phyloP scores from a whole-genome alignment of 2,329 filamentous ascomycete genomes.

The Rugonectria rugulosa region DNA sequence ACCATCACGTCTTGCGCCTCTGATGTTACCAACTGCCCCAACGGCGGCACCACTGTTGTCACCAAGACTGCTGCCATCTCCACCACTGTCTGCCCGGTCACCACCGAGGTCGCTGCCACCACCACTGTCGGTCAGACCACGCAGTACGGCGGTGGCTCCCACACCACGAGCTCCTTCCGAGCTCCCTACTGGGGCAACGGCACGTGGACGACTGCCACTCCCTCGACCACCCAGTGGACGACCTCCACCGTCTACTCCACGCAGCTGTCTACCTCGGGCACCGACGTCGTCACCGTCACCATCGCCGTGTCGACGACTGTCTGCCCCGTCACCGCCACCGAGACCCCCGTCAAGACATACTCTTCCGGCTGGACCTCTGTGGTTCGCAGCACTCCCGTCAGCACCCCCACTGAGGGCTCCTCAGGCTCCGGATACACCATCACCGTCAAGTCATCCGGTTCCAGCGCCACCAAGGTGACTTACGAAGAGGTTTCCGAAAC shows the following conservation, averaged over 20 bases:
- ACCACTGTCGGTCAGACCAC: background rate
- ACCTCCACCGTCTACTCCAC: conserved; percentile 45
- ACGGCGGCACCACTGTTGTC: background rate
- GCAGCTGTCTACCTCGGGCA: too few species aligned
- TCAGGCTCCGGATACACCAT: too few species aligned
- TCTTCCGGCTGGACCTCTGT: too few species aligned
- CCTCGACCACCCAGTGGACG: conserved; percentile 33
- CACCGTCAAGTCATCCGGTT: too few species aligned
- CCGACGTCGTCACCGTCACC: conserved; percentile 41
- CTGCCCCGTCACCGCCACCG: too few species aligned
- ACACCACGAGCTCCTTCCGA: too few species aligned
- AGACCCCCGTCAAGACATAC: too few species aligned
- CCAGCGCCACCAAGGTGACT: conserved; percentile 32
- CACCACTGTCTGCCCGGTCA: conserved; percentile 27
- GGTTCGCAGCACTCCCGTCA: too few species aligned
- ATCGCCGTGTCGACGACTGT: conserved; percentile 41
- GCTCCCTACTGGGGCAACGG: conserved; percentile 6
- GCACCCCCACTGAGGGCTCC: too few species aligned
- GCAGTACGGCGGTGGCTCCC: too few species aligned
- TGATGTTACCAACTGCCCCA: conserved; percentile 30
- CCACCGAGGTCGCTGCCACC: background rate
- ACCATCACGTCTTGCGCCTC: conserved; percentile 23
- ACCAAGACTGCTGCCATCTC: conserved; percentile 33
- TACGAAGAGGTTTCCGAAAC: too few species aligned
- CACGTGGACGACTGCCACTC: conserved; percentile 4